These are phyloP conservation scores for Solanum ossicruentum DNA, from an alignment of 257 asterid species.

Conservation along the genomic window DNA sequence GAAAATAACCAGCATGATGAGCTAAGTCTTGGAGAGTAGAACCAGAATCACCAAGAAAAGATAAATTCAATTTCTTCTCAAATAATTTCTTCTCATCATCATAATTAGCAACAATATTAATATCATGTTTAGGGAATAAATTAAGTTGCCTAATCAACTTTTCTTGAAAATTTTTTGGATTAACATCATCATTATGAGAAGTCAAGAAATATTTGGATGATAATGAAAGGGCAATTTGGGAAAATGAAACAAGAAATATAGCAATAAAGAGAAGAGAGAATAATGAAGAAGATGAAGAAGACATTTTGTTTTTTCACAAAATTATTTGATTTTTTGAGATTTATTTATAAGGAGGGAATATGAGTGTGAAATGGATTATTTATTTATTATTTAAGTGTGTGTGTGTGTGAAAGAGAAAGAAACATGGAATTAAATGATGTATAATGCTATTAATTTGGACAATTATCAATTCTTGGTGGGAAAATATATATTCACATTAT, in stretches of 20 bases:
- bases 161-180: conserved; percentile 8
- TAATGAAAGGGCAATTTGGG: conserved; percentile 2
- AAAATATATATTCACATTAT: not conserved
- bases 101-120: conserved; percentile 1
- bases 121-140: conserved; percentile 45
- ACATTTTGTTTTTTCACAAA: not conserved
- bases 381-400: not conserved
- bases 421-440: not conserved
- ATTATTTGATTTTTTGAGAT: conserved; percentile 5
- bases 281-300: not conserved
- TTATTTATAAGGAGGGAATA: not conserved
- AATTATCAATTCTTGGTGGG: not conserved
- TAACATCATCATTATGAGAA: not conserved
- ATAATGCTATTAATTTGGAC: conserved; percentile 2
- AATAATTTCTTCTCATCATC: conserved; percentile 17
- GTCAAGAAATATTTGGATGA: not conserved
- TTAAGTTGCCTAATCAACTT: conserved; percentile 37
- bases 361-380: not conserved
- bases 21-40: conserved; percentile 32
- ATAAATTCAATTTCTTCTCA: conserved; percentile 42
- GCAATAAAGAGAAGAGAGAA: not conserved
- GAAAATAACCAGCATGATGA: conserved; percentile 68
- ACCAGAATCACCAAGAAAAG: conserved; percentile 15
- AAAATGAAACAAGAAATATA: not conserved
- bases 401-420: not conserved